Evolutionary conservation across 106 monocot species (phyloP), one percentile per base, ranked within the genome.

Genomic region (Cymbidium sinense): DNA sequence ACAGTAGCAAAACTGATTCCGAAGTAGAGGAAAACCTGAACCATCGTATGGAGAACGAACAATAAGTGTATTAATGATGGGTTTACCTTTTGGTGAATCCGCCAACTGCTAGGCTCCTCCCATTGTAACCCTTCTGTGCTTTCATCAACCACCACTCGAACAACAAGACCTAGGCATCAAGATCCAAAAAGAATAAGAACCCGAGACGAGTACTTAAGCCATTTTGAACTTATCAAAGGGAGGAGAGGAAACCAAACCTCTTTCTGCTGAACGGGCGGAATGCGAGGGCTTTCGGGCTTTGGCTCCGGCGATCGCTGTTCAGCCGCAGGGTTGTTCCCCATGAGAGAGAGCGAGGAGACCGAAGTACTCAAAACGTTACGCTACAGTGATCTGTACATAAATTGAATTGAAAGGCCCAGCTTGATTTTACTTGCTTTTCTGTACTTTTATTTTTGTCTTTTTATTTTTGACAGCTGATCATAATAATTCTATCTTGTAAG

Each of bases 61-160:
- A 37, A 44, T 27, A 44, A 74, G 47, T 8, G 23, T 28, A 74
- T 10, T 7, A 25, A 67, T 0, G 28, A 27, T 0, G 7, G 27
- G 34, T 27, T 79, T 70, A 17, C 79, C 79, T 79, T 70, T 13
- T 70, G 12, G 79, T 31, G 70, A 79, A 79, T 23, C 79, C 79
- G 3, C 70, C 70, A 34, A 79, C 79, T 4, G 70, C 31, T 11
- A 79, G 70, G 34, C 34, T 70, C 33, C 34, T 79, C 70, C 70
- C 70, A 44, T n/a, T 67, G 35, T 50, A 33, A 47, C 18, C 79
- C 64, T 50, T 70, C 34, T 70, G 34, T 17, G 50, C 51, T 70
- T 50, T 70, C 21, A 50, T 34, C 50, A 79, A 51, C 79, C 79
- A 79, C 79, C 79, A 79, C 27, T 79, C 79, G 34, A 27, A 31